These are phyloP conservation scores for Rhizophagus prolifer DNA, from an alignment of 192 early-diverging fungal species.

Conservation along the genomic window DNA sequence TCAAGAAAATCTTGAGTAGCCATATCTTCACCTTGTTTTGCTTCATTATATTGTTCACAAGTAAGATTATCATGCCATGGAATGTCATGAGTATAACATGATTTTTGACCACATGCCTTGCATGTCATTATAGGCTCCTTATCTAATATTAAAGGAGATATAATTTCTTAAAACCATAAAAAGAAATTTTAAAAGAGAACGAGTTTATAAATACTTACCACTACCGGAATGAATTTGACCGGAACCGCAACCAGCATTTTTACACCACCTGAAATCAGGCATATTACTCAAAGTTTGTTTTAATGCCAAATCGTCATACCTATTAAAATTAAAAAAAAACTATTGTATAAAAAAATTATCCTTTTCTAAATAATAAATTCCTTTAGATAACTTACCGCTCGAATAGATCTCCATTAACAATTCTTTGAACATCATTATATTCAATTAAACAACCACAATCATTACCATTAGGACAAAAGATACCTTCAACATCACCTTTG, in stretches of 20 bases:
- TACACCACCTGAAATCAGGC: background rate
- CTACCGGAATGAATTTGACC: background rate
- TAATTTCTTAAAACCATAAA: too few species aligned
- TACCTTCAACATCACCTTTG: background rate
- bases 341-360: too few species aligned
- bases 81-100: constrained; percentile 17
- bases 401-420: background rate
- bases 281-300: background rate
- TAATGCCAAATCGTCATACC: background rate
- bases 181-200: too few species aligned
- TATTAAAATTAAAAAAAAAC: background rate
- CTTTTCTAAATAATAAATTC: background rate
- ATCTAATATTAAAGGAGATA: background rate
- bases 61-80: constrained; percentile 6
- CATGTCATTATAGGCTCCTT: constrained; percentile 25
- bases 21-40: background rate
- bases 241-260: background rate
- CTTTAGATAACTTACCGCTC: background rate
- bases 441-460: background rate
- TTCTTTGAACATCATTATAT: background rate
- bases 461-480: background rate
- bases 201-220: background rate
- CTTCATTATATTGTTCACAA: constrained; percentile 5
- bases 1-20: background rate
- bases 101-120: background rate